Evolutionary conservation across 164 flowering plant species (phyloP).

Genomic region (Nymphaea colorata): DNA sequence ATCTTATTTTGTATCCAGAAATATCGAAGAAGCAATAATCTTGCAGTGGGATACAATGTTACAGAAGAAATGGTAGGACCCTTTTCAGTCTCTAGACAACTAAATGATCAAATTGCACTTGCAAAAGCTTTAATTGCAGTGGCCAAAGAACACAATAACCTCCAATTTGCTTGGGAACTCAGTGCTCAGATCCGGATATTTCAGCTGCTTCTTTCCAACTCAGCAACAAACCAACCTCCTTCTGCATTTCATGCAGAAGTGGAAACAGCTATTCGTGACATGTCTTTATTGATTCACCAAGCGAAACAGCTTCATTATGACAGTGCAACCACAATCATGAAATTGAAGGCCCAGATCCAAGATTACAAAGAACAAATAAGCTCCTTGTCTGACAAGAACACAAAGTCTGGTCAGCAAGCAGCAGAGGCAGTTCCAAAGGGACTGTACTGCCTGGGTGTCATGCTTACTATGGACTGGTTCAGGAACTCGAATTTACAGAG

Average conservation of each 20-base stretch:
- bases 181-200: slow-evolving; percentile 82
- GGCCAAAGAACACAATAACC: slow-evolving; percentile 81
- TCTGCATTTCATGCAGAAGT: slow-evolving; percentile 34
- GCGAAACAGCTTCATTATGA: slow-evolving; percentile 77
- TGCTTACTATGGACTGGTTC: slow-evolving; percentile 63
- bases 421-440: slow-evolving; percentile 87
- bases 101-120: slow-evolving; percentile 66
- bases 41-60: slow-evolving; percentile 47
- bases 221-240: slow-evolving; percentile 55
- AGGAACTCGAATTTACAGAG: slow-evolving; percentile 23
- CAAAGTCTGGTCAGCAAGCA: slow-evolving; percentile 72
- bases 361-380: slow-evolving; percentile 60
- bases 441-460: slow-evolving; percentile 66
- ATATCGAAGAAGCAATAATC: slow-evolving; percentile 28
- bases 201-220: slow-evolving; percentile 64
- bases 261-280: slow-evolving; percentile 54
- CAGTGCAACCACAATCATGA: slow-evolving; percentile 73
- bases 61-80: slow-evolving; percentile 80
- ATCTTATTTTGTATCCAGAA: slow-evolving; percentile 24
- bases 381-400: slow-evolving; percentile 48
- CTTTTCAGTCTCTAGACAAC: slow-evolving; percentile 50
- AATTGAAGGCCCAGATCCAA: slow-evolving; percentile 63
- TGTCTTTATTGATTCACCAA: slow-evolving; percentile 68
- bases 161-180: slow-evolving; percentile 81
- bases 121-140: slow-evolving; percentile 72